These are phyloP conservation scores for Blakeslea trispora DNA, from an alignment of 371 early-diverging fungal genomes.

Conservation along the genomic window DNA sequence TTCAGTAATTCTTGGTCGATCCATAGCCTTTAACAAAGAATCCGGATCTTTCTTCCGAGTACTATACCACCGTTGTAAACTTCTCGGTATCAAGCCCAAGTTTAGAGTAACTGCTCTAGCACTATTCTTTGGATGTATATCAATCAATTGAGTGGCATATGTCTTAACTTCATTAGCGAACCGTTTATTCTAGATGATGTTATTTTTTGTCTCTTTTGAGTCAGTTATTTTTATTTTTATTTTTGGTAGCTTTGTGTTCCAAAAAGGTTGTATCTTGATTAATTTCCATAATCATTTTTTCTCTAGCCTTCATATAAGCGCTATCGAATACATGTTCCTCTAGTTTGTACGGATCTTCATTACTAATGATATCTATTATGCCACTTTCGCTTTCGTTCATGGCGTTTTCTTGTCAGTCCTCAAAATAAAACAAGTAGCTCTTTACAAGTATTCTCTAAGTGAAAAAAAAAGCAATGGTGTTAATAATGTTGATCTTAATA, in stretches of 20 bases:
- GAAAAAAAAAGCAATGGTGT: not conserved
- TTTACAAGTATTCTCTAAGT: not conserved
- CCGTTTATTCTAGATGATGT: constrained; percentile 1
- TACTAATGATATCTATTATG: constrained; percentile 6
- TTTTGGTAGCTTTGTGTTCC: too few species aligned
- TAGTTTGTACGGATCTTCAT: constrained; percentile 12
- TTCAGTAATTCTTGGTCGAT: constrained; percentile 9
- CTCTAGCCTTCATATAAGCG: too few species aligned
- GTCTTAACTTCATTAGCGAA: constrained; percentile 13
- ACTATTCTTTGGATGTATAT: constrained; percentile 16
- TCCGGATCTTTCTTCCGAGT: constrained; percentile 11
- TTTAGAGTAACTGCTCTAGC: constrained; percentile 7
- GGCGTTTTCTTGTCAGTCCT: constrained; percentile 7
- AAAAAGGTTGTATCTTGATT: too few species aligned
- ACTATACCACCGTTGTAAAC: not conserved
- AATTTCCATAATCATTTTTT: too few species aligned
- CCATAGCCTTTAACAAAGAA: constrained; percentile 11
- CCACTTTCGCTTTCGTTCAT: constrained; percentile 7
- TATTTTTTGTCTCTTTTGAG: not conserved
- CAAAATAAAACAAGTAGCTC: not conserved
- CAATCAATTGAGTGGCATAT: constrained; percentile 11
- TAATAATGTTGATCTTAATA: too few species aligned
- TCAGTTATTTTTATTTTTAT: too few species aligned
- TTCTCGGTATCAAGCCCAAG: not conserved
- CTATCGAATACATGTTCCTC: not conserved